Base-by-base conservation (phyloP, 2,329 filamentous ascomycete genomes). In the Colletotrichum sp. region DNA sequence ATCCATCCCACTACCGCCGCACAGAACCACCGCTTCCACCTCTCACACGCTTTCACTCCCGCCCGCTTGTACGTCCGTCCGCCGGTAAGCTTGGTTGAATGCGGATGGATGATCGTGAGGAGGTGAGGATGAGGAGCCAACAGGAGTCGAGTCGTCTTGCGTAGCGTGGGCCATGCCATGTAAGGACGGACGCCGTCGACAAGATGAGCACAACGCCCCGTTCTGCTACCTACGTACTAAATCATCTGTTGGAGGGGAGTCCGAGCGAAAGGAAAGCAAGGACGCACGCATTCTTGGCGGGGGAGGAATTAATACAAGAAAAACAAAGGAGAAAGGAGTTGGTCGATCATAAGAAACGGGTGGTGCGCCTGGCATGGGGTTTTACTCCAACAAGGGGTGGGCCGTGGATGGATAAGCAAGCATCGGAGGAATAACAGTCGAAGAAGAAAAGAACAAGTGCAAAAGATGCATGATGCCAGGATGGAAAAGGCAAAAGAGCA, bases 141-240 rank as follows among this genome's bases (percentile, higher is more conserved):
- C 18, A 44, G 39, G 39, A n/a, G 18, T 44, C 39, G 44, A n/a
- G 24, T 28, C 62, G 39, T 44, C 22, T 10, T 34, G 71, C 26
- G 48, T 73, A 69, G 59, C 67, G 67, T 39, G 44, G 32, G 62
- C 68, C 24, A 44, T 48, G 18, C 18, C 67, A 24, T 24, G 52
- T 44, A 32, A 39, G 72, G 48, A 75, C 44, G 73, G 73, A 60
- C 34, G 70, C 44, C 48, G 64, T 44, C 30, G 32, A 59, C 64
- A 15, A 73, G 64, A 75, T 73, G 73, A 73, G 72, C 30, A 60
- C 28, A 57, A 57, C 30, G 73, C 73, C 71, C 34, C 64, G 48
- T 68, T 48, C 55, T 65, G 70, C 44, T 34, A 60, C 18, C n/a
- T n/a, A 39, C 34, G 34, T 39, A 48, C n/a, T 24, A 57, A 55